Conservation (phyloP, 768 basidiomycete species). For the Fomitopsis pulvina region DNA sequence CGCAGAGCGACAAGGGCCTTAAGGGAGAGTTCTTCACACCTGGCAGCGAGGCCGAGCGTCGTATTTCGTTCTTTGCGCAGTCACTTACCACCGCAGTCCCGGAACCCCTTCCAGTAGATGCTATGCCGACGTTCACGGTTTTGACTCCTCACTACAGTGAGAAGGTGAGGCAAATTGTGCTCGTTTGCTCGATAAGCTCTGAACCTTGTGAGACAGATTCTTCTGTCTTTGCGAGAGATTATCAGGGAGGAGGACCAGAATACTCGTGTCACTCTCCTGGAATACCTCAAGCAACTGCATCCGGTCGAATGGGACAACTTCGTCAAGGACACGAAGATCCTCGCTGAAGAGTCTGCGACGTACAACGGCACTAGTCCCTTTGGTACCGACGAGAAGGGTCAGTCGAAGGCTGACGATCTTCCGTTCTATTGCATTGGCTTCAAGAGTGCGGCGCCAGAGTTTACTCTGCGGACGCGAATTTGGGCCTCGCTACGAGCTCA, state of each 20-base stretch:
- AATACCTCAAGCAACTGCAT: slow-evolving; percentile 98
- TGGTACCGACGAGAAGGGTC: slow-evolving; percentile 75
- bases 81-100: slow-evolving; percentile 94
- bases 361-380: slow-evolving; percentile 74
- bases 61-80: slow-evolving; percentile 99
- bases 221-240: slow-evolving; percentile 94
- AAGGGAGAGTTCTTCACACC: slow-evolving; percentile 90
- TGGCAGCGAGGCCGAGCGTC: slow-evolving; percentile 92
- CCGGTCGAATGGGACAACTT: slow-evolving; percentile 99
- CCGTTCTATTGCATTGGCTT: slow-evolving; percentile 99
- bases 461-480: slow-evolving; percentile 96
- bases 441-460: slow-evolving; percentile 98
- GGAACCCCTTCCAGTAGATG: slow-evolving; percentile 89
- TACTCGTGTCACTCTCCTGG: slow-evolving; percentile 92
- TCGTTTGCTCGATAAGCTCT: not conserved
- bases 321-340: slow-evolving; percentile 98
- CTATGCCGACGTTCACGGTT: slow-evolving; percentile 99
- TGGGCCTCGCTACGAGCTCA: slow-evolving; percentile 99
- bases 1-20: slow-evolving; percentile 82
- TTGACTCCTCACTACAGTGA: slow-evolving; percentile 98
- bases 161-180: slow-evolving; percentile 49
- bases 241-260: slow-evolving; percentile 98
- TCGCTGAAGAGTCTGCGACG: slow-evolving; percentile 90
- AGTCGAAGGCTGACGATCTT: slow-evolving; percentile 82
- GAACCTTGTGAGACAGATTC: slow-evolving; percentile 45